Percentiles rank a stretch among this genome's conserved stretches.
These are phyloP conservation scores for Cyphellophora europaea DNA, from an alignment of 2,329 filamentous ascomycete species.

Conservation along the genomic window DNA sequence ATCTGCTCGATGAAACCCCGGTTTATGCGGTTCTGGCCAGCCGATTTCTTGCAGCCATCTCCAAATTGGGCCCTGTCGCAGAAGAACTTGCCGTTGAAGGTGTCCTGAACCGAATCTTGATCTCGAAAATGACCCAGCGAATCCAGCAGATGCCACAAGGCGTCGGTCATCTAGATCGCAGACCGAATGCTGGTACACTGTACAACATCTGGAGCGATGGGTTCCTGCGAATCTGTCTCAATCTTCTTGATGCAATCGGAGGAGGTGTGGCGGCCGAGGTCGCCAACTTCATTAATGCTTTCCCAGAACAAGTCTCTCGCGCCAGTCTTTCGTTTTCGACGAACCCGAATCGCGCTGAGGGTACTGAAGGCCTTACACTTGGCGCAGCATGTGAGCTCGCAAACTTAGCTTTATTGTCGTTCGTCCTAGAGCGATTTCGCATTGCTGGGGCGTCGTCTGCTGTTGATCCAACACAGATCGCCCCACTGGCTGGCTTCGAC, in stretches of 20 bases:
- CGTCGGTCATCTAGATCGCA: slow-evolving; percentile 71
- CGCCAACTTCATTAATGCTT: slow-evolving; percentile 79
- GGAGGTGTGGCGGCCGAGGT: slow-evolving; percentile 76
- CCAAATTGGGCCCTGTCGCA: slow-evolving; percentile 67
- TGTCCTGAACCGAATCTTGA: slow-evolving; percentile 67
- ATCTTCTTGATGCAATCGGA: slow-evolving; percentile 74
- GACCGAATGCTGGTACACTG: slow-evolving; percentile 58
- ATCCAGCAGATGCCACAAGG: slow-evolving; percentile 55
- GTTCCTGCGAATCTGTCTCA: slow-evolving; percentile 78
- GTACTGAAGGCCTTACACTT: slow-evolving; percentile 30
- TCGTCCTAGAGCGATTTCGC: slow-evolving; percentile 60
- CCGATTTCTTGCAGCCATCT: slow-evolving; percentile 79
- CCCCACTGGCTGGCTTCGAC: slow-evolving; percentile 40
- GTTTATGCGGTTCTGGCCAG: slow-evolving; percentile 90
- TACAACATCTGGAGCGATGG: slow-evolving; percentile 87
- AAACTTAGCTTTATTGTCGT: slow-evolving; percentile 63
- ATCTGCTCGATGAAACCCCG: slow-evolving; percentile 64
- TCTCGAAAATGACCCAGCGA: slow-evolving; percentile 68
- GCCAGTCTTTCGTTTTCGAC: slow-evolving; percentile 62
- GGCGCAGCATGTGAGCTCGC: slow-evolving; percentile 11
- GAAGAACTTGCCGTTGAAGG: slow-evolving; percentile 86
- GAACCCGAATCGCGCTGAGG: slow-evolving; percentile 23
- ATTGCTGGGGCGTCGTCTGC: slow-evolving; percentile 54
- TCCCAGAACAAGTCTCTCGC: slow-evolving; percentile 65
- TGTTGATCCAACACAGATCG: slow-evolving; percentile 53